Base-by-base conservation (phyloP, 2,329 filamentous ascomycete species). In the Graphium sp. region DNA sequence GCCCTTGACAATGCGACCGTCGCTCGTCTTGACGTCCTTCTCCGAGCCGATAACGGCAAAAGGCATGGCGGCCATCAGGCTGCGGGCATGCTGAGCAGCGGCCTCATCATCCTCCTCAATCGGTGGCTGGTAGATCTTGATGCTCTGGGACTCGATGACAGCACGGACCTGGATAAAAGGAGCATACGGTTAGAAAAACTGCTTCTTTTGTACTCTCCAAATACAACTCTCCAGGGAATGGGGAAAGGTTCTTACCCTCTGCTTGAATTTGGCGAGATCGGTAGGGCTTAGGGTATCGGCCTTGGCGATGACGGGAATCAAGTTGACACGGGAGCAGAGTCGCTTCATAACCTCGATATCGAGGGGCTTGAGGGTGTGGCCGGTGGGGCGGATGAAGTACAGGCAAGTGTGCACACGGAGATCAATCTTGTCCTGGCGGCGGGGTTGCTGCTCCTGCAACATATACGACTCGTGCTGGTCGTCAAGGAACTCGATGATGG, bases 271-370 rank as follows among this genome's bases (percentile, higher is more conserved):
- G 50, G 77, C 72, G 42, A 98, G 66, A 52, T 98, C 89, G 40
- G 72, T 68, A 33, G 87, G 87, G 61, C 85, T 95, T 46, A 98
- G 68, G 16, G 89, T 98, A 54, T 98, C 89, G 37, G 89, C 89
- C 74, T 98, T 98, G 49, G 91, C 89, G 48, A 98, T 81, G 44
- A 98, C 89, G 39, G 89, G 89, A 40, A 98, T 98, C 52, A 98
- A 60, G 63, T 98, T 98, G 55, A 98, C 89, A 50, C 89, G 81
- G 34, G 89, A 89, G 68, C 83, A 93, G 39, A 98, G 72, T 50
- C 89, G 79, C 75, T 95, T 98, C 89, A 98, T 98, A 37, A 98
- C 89, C 65, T 98, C 89, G 47, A 98, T 98, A 53, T 98, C 89
- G 38, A 98, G 70, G 34, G 89, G 89, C 74, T 98, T 98, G 46